Evolutionary conservation across 2,329 filamentous ascomycete species (phyloP).

Genomic region (Ophiostoma piceae): DNA sequence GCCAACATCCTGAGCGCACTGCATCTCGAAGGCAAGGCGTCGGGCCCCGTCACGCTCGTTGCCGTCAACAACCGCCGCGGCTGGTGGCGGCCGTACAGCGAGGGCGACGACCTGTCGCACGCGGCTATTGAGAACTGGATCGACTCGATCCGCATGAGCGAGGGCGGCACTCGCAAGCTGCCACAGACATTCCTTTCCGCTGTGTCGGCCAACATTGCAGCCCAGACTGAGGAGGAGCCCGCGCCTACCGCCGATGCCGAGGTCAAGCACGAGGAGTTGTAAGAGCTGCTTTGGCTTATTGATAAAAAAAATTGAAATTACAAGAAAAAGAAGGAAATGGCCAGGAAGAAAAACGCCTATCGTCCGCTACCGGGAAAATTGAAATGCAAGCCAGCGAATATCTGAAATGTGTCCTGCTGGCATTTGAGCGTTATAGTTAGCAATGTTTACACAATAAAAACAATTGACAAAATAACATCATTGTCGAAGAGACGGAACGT

Average conservation of each 20-base stretch:
- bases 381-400: background rate
- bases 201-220: slow-evolving; percentile 41
- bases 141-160: slow-evolving; percentile 83
- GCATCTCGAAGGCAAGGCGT: slow-evolving; percentile 46
- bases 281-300: background rate
- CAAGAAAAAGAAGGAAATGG: background rate
- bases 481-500: background rate
- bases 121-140: slow-evolving; percentile 76
- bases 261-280: slow-evolving; percentile 43
- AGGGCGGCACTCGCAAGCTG: slow-evolving; percentile 72
- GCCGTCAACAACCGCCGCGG: slow-evolving; percentile 77
- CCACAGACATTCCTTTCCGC: slow-evolving; percentile 49
- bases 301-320: background rate
- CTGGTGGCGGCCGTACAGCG: slow-evolving; percentile 77
- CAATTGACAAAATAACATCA: background rate
- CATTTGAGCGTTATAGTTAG: slow-evolving; percentile 2
- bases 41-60: slow-evolving; percentile 57
- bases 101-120: slow-evolving; percentile 46
- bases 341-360: background rate
- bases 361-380: background rate
- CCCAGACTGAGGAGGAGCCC: slow-evolving; percentile 31
- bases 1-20: slow-evolving; percentile 55
- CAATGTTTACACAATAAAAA: background rate
- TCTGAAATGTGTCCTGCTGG: background rate
- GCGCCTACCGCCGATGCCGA: slow-evolving; percentile 8